Evolutionary conservation across 345 rosid species (phyloP).

Genomic region (Iberis pinnata): DNA sequence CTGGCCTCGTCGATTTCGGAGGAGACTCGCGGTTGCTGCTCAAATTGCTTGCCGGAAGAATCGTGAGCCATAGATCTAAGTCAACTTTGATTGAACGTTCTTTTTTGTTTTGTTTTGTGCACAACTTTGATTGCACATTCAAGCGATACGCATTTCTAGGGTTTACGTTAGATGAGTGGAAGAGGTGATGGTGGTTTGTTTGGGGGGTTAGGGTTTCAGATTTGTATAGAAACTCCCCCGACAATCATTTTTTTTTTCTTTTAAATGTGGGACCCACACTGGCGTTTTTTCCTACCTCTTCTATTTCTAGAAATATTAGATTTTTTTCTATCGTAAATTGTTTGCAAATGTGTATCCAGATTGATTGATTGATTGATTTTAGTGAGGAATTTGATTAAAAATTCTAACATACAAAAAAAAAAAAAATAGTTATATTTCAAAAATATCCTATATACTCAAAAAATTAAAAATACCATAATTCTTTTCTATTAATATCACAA

Average conservation of each 20-base stretch:
- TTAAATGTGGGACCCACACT: conserved; percentile 17
- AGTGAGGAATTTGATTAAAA: too few relatives aligned
- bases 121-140: conserved; percentile 23
- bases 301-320: conserved; percentile 7
- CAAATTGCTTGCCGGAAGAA: conserved; percentile 25
- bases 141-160: conserved; percentile 27
- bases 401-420: too few relatives aligned
- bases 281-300: background rate
- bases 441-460: too few relatives aligned
- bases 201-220: conserved; percentile 35
- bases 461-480: too few relatives aligned
- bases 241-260: too few relatives aligned
- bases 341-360: too few relatives aligned
- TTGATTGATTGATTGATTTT: too few relatives aligned
- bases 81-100: conserved; percentile 22
- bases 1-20: conserved; percentile 8
- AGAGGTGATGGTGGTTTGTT: conserved; percentile 29
- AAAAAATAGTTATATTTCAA: too few relatives aligned
- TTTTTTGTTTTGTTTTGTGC: too few relatives aligned
- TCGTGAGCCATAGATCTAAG: conserved; percentile 31
- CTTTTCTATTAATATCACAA: too few relatives aligned
- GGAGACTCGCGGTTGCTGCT: conserved; percentile 15
- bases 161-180: conserved; percentile 21
- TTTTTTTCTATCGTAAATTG: background rate
- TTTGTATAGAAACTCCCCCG: conserved; percentile 2